Conservation (phyloP, 495 filamentous ascomycete species). For the Corynascus novoguineensis region DNA sequence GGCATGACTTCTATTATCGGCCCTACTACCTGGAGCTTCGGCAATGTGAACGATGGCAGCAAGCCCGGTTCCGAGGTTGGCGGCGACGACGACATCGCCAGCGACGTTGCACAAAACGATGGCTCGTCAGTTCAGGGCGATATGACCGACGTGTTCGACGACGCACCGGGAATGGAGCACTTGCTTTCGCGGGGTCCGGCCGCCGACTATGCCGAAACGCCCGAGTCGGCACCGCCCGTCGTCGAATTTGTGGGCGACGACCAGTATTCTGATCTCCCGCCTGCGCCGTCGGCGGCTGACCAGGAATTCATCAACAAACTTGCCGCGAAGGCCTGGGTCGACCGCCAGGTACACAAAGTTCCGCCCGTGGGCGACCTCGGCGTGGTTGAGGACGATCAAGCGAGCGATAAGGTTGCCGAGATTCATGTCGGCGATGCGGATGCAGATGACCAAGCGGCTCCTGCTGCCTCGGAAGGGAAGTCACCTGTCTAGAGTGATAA, state of each 20-base stretch:
- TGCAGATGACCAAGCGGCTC: not conserved
- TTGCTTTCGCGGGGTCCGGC: slow-evolving; percentile 15
- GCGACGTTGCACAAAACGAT: slow-evolving; percentile 39
- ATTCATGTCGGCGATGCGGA: slow-evolving; percentile 39
- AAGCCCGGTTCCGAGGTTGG: slow-evolving; percentile 17
- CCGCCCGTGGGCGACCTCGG: slow-evolving; percentile 8
- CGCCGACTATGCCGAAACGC: slow-evolving; percentile 15
- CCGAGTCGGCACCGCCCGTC: slow-evolving; percentile 14
- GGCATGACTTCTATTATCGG: slow-evolving; percentile 27
- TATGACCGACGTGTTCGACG: slow-evolving; percentile 6
- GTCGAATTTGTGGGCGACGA: not conserved
- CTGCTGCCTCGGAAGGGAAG: not conserved
- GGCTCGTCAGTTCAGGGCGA: slow-evolving; percentile 19
- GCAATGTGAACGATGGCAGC: slow-evolving; percentile 18
- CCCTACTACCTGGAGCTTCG: slow-evolving; percentile 35
- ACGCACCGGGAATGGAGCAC: slow-evolving; percentile 18
- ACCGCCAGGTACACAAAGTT: slow-evolving; percentile 31
- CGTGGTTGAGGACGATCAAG: slow-evolving; percentile 24
- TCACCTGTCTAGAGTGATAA: not conserved
- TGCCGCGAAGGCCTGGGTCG: slow-evolving; percentile 29
- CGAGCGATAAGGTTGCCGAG: slow-evolving; percentile 40
- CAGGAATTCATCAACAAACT: slow-evolving; percentile 25
- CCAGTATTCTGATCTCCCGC: slow-evolving; percentile 6
- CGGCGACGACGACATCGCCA: slow-evolving; percentile 28
- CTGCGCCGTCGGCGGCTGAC: slow-evolving; percentile 13